Base-by-base conservation (phyloP, 331 rosid genomes). In the Arachis monticola region DNA sequence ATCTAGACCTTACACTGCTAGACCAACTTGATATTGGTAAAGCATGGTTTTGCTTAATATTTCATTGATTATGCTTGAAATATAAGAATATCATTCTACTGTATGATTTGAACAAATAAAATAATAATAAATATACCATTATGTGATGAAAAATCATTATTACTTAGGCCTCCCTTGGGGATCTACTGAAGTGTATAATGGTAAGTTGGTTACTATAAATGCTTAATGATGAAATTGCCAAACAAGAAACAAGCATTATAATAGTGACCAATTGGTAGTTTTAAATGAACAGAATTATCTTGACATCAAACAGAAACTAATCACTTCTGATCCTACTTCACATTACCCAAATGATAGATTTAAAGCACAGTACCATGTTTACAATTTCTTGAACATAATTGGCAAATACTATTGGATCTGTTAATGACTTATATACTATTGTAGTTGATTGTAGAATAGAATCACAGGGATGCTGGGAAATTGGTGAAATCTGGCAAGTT, bases 281-380 rank as follows among this genome's bases (percentile, higher is more conserved):
- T 38, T 61, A 61, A 58, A 10, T 58, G 41, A 58, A 58, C 63
- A 10, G 10, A 32, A 17, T 9, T 60, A 10, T 7, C 35, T 51
- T 51, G 57, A 51, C 1, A 4, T 11, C 17, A 51, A 1, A 31
- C 17, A 51, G 6, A 31, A 63, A 64, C 52, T 64, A 64, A 9
- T 51, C 69, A 64, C 69, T 13, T 64, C n/a, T 64, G 35, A 42
- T 64, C 69, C 52, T 42, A 64, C 14, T 64, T 64, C 69, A 42
- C 14, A 7, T 14, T 12, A 64, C n/a, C 27, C 69, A 42, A 12
- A 42, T 4, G 10, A 42, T 6, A 51, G n/a, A 64, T 63, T 63
- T 63, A 44, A 22, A 7, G 55, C 32, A 41, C n/a, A 31, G 14
- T 27, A 1, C 35, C 9, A 14, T 32, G 14, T 32, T 35, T 10